Base-by-base conservation (phyloP, 2,329 filamentous ascomycete genomes). In the Aureobasidium mangrovei region DNA sequence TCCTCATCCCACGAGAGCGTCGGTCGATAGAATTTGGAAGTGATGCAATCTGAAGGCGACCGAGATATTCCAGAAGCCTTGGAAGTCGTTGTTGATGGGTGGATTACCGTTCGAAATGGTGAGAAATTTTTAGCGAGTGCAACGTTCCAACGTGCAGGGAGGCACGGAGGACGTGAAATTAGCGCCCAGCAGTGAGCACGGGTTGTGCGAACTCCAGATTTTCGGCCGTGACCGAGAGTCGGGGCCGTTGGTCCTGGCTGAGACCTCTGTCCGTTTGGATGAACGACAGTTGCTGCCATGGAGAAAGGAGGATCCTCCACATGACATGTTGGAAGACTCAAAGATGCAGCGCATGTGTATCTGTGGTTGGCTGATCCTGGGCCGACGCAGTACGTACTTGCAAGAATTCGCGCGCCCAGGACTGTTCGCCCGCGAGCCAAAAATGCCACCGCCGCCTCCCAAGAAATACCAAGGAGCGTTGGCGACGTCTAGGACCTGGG, bases 401-500 rank as follows among this genome's bases (percentile, higher is more conserved):
- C 49, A 53, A 53, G 49, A 43, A 43, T 53, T 53, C 24, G 39
- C 49, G 40, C 39, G 24, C 12, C 49, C 49, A 53, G 38, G 49
- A 44, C 40, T 3, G 12, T 7, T 24, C 31, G 49, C 32, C 49
- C 32, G 8, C 31, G 31, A 44, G 18, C 32, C 35, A 24, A 27
- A 41, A 36, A 44, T 53, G 49, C 49, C 49, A 53, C 39, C 18
- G 8, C 29, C 28, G 27, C 33, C n/a, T 35, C 26, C 49, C 49
- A 53, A 53, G 49, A 53, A 53, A 53, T 43, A 53, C 49, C 49
- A 53, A 53, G 49, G 27, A 43, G 27, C 31, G 43, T 53, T 38
- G 45, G 49, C 49, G 49, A 53, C 49, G 24, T 53, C 39, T 53
- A 29, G 33, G 49, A 26, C 43, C 47, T 51, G 47, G 36, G 42